Base-by-base conservation (phyloP, 306 rosid species). In the Quercus cerris region DNA sequence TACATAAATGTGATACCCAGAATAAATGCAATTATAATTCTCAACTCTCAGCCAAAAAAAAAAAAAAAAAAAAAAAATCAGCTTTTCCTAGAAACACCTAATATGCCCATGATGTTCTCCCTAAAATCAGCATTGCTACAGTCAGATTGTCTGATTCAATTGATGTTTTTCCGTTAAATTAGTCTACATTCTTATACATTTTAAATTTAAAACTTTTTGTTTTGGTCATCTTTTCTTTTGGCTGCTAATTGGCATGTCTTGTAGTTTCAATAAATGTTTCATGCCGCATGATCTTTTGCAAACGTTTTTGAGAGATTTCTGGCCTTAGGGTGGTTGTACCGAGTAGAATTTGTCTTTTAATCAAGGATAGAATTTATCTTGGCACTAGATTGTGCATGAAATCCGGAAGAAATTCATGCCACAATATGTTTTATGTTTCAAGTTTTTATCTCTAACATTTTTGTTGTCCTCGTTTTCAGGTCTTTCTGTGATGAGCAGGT, bases 401-500 rank as follows among this genome's bases (percentile, higher is more conserved):
- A 11, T 3, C 68, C 25, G 2, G 23, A 25, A 61, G 31, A 61
- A 61, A 61, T 61, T 4, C 68, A 12, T 23, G 46, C 46, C 9
- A 25, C 35, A 63, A 27, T 15, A 27, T 27, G 69, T 63, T 63
- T 49, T 6, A 15, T 31, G 25, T 56, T 18, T 23, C 10, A 17
- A 27, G 46, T 38, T 38, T 38, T n/a, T 66, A 13, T 15, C 31
- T 20, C 54, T 67, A 18, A 31, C 33, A 3, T 33, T 38, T 25
- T 59, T 3, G 30, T 84, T 25, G 54, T 41, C 52, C 75, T 52
- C 70, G 56, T 77, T 75, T 75, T 23, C 86, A 94, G 98, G 97
- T 81, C 92, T 94, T 77, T 93, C 93, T 73, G 82, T 86, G 82
- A 84, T 94, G 92, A 91, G 97, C 85, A 85, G 92, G 81, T 82